Base-by-base conservation (phyloP, 345 rosid genomes). In the Corchorus capsularis region DNA sequence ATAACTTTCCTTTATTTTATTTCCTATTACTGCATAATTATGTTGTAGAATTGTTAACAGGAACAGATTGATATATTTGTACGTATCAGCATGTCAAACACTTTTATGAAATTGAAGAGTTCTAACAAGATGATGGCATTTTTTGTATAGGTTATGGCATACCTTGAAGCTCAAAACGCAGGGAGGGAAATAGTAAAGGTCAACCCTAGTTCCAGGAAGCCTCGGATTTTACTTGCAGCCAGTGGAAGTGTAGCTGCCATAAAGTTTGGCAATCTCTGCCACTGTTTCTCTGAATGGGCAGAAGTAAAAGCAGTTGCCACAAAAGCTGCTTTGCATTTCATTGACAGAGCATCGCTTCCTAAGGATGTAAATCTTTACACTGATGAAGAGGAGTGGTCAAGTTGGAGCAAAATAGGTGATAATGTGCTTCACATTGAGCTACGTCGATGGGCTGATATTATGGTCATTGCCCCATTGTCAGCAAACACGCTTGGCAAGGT, bases 401-500 rank as follows among this genome's bases (percentile, higher is more conserved):
- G 86, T 77, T 96, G 99, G 99, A 89, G 72, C 1, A 92, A 87
- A 75, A 79, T 96, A 55, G 98, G 99, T 70, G 99, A 96, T 76
- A 86, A 74, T 8, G 97, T 96, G 41, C 97, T 93, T 77, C 99
- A 93, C 83, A 92, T 96, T 72, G 96, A 96, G 77, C 94, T 96
- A 62, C 82, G 94, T 65, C 85, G 89, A 49, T 96, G 97, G 99
- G 98, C 99, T 79, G 98, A 96, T 87, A 85, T 96, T 77, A 81
- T 93, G 86, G 93, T 92, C 77, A 86, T 93, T 74, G 98, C 98
- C 68, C 98, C 98, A 5, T 82, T 96, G 60, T 96, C 98, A 22
- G 97, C 98, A 3, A 93, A 96, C 89, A 93, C 98, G 7, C 88
- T 96, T 71, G 98, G 90, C 78, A 96, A 96, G 95, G 99, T 91